Base-by-base conservation (phyloP, 2,329 filamentous ascomycete genomes). In the Hymenoscyphus fraxineus region DNA sequence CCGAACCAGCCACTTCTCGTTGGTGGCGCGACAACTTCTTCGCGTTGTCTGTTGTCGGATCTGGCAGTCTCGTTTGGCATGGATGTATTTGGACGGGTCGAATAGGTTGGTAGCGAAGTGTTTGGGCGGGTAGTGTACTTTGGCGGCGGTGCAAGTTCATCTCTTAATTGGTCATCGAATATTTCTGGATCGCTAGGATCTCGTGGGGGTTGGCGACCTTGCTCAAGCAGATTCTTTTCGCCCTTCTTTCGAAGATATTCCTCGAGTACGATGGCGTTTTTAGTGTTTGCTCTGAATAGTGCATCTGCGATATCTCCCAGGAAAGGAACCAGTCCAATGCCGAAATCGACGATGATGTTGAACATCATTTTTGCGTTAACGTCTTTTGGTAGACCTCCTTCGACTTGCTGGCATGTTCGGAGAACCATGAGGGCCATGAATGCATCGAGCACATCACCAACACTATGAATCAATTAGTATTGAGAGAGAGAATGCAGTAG, bases 341-440 rank as follows among this genome's bases (percentile, higher is more conserved):
- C 75, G 70, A 95, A 91, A 74, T 96, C 91, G 51, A 93, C 65
- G 3, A 83, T 72, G 63, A 97, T 85, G 77, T 97, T 96, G 73
- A 93, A 77, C 68, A 93, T 76, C 95, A 99, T 98, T 73, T 83
- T 83, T 35, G 83, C 76, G 63, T 85, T 81, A 59, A 94, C 77
- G 10, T 76, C 73, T 4, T 76, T 69, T 1, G 89, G 88, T 4
- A 98, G 84, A 15, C 91, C 91, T 59, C 91, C 91, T 61, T 96
- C 89, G 58, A 96, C 82, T 66, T 88, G 83, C 67, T 83, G 82
- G 77, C 91, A 93, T 31, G 87, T 88, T 66, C 82, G 83, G 68
- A 96, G 81, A 9, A 98, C 87, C 78, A 91, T 86, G 66, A 92
- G 77, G 10, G 91, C 90, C 73, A 97, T 82, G 59, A 91, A 79